Conservation (phyloP, 2,329 filamentous ascomycete genomes). For the Hypoxylon sp. region DNA sequence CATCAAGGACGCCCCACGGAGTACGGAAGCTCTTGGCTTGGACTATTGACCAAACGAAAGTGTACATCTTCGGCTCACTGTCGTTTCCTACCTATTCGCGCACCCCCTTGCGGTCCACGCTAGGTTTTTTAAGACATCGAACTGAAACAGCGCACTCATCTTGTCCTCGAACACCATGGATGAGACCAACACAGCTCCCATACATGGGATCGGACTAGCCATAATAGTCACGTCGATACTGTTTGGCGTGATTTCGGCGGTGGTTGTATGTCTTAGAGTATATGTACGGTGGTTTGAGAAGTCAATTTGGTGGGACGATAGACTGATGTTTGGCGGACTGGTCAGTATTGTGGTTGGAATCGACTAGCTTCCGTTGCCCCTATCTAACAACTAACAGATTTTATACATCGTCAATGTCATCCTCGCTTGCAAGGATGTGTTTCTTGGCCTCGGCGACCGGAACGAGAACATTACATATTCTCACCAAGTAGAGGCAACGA, state of each 20-base stretch:
- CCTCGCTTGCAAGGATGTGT: constrained; percentile 12
- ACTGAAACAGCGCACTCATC: not conserved
- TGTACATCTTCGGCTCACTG: not conserved
- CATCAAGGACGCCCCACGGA: not conserved
- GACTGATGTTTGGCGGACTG: constrained; percentile 27
- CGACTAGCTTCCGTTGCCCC: not conserved
- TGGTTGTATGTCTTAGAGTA: constrained; percentile 26
- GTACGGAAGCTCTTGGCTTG: not conserved
- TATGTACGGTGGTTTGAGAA: constrained; percentile 27
- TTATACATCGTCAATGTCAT: constrained; percentile 13
- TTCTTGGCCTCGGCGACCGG: constrained; percentile 3
- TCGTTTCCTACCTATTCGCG: not conserved
- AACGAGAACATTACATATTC: not conserved
- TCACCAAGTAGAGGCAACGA: constrained; percentile 5
- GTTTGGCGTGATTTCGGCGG: constrained; percentile 11
- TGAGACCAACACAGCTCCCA: constrained; percentile 2
- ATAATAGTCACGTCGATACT: constrained; percentile 22
- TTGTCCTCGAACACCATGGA: constrained; percentile 4
- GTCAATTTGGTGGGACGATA: constrained; percentile 41
- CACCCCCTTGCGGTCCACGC: not conserved
- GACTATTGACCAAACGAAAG: not conserved
- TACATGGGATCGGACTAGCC: constrained; percentile 2
- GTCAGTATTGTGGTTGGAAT: constrained; percentile 24
- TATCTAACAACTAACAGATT: constrained; percentile 22
- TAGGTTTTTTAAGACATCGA: not conserved